Evolutionary conservation across 2,329 filamentous ascomycete genomes (phyloP), one percentile per base, ranked within the genome.

Genomic region (Pochonia chlamydosporia): DNA sequence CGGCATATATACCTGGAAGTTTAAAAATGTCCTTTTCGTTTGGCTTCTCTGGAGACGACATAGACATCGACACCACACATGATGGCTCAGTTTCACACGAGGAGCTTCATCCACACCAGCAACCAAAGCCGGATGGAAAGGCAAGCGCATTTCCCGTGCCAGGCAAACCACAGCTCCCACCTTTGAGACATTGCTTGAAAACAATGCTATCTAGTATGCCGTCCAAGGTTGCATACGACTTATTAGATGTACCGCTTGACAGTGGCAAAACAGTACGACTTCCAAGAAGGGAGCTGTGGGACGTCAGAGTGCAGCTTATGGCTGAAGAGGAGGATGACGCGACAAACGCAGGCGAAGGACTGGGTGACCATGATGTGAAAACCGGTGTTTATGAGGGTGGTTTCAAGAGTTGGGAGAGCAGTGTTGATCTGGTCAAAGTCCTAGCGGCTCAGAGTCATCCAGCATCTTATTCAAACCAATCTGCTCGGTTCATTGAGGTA

Each of bases 371-470:
- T 53, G 88, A 93, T 64, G 83, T 93, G 54, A 85, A 82, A 63
- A 87, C 86, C 47, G 87, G 87, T 44, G 79, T 92, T 50, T 93
- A 93, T 66, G 88, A 93, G 67, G 88, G 88, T 48, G 88, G 88
- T 21, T 90, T 92, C 71, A 93, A 93, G 71, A 91, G 85, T 58
- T 93, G 88, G 88, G 88, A 93, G 69, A 91, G 87, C 67, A 89
- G 85, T 50, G 74, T 90, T 44, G 88, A 93, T 62, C 72, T 93
- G 16, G 85, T 88, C 43, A 87, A 82, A 60, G 80, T 85, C n/a
- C 64, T 84, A 25, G 73, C 73, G 1, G 58, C 62, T 3, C 70
- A 71, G 23, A 63, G 68, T 11, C 63, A 69, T 42, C 55, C 67
- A 16, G 50, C 62, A 3, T 54, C 58, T 41, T 52, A 65, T 49